Conservation (phyloP, 1,284 basidiomycete genomes). For the Stygiomarasmius scandens region DNA sequence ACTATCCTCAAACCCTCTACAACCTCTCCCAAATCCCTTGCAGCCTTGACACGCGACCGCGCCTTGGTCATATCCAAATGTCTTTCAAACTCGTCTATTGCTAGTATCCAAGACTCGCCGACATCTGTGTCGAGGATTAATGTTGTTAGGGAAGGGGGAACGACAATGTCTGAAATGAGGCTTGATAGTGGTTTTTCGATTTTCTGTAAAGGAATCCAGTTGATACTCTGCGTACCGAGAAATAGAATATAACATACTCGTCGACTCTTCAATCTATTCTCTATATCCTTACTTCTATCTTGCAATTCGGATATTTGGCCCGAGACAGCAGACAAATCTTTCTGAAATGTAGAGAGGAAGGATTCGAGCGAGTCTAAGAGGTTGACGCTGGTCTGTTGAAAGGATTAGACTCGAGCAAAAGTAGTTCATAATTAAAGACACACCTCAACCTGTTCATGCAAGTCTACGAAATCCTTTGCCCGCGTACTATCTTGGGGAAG, state of each 20-base stretch:
- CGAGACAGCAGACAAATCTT: slow-evolving; percentile 90
- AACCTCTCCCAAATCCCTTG: slow-evolving; percentile 80
- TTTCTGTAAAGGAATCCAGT: slow-evolving; percentile 50
- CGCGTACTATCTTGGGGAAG: slow-evolving; percentile 26
- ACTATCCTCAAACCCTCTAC: slow-evolving; percentile 86
- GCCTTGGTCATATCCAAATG: slow-evolving; percentile 70
- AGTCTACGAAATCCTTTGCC: slow-evolving; percentile 77
- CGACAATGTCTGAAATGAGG: slow-evolving; percentile 78
- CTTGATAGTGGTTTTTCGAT: slow-evolving; percentile 87
- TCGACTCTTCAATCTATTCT: slow-evolving; percentile 81
- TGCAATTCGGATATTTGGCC: slow-evolving; percentile 96
- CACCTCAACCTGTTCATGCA: slow-evolving; percentile 80
- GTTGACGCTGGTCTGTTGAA: slow-evolving; percentile 67
- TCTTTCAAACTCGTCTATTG: slow-evolving; percentile 79
- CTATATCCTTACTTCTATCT: slow-evolving; percentile 86
- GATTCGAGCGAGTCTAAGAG: slow-evolving; percentile 85
- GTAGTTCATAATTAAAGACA: neutral
- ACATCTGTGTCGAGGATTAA: slow-evolving; percentile 85
- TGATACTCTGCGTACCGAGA: neutral
- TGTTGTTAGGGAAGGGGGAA: slow-evolving; percentile 81
- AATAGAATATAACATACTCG: slow-evolving; percentile 59
- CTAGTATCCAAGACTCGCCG: slow-evolving; percentile 81
- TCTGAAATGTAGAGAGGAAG: slow-evolving; percentile 94
- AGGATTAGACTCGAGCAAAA: slow-evolving; percentile 6
- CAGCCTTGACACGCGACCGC: slow-evolving; percentile 81